Evolutionary conservation across 2,329 filamentous ascomycete genomes (phyloP).

Genomic region (Dactylellina parvicollis): DNA sequence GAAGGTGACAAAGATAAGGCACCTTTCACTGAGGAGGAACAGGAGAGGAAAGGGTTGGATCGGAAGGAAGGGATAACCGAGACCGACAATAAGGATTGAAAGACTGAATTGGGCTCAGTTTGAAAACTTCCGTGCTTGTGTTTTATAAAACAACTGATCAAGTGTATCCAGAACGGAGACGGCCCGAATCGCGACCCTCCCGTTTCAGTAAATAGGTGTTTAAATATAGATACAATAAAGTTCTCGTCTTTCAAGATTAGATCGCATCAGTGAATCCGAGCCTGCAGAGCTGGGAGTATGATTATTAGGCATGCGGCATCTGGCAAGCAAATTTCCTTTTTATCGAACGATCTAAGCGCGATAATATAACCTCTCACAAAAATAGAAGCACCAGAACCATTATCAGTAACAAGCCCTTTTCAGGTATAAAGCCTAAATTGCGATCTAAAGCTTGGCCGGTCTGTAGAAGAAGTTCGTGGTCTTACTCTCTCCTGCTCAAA

Average conservation of each 20-base stretch:
- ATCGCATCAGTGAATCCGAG: too few species aligned
- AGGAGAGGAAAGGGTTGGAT: conserved; percentile 27
- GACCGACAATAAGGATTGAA: neutral
- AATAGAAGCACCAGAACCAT: conserved; percentile 17
- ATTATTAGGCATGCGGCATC: neutral
- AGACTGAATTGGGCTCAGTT: neutral
- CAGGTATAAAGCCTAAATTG: neutral
- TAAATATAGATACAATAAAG: neutral
- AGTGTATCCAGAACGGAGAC: too few species aligned
- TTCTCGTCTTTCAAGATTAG: too few species aligned
- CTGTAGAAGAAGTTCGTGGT: conserved; percentile 14
- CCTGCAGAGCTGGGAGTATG: too few species aligned
- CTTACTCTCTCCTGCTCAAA: neutral
- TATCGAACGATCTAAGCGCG: neutral
- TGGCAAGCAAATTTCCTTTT: neutral
- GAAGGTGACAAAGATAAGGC: conserved; percentile 37
- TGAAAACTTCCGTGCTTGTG: too few species aligned
- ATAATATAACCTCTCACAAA: neutral
- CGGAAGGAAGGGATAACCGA: conserved; percentile 22
- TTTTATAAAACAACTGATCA: too few species aligned
- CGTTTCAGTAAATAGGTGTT: neutral
- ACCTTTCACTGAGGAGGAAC: conserved; percentile 40
- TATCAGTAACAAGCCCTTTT: neutral
- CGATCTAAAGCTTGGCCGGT: conserved; percentile 7
- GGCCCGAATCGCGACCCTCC: neutral